phyloP scores from a whole-genome alignment of 202 grass and related monocot species.

The Eragrostis tef region DNA sequence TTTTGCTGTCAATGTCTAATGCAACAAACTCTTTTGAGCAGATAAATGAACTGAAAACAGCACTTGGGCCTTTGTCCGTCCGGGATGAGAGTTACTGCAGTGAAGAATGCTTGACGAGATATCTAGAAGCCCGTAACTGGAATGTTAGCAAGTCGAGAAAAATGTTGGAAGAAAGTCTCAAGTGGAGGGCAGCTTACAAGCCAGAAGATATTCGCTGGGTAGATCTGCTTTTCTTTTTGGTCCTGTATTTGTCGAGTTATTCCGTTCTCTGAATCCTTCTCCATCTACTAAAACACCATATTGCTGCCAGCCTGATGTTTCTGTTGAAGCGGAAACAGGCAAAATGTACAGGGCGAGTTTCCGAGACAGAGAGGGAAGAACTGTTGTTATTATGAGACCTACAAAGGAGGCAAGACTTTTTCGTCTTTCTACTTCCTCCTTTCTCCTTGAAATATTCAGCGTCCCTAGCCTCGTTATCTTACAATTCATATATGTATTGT shows the following conservation, averaged over 20 bases:
- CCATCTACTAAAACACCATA: not conserved
- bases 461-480: conserved; percentile 10
- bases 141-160: conserved; percentile 75
- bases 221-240: not conserved
- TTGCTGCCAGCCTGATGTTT: conserved; percentile 64
- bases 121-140: conserved; percentile 81
- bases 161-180: conserved; percentile 86
- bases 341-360: conserved; percentile 84
- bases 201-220: conserved; percentile 89
- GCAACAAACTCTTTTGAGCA: conserved; percentile 39
- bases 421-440: not conserved
- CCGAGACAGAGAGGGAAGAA: conserved; percentile 73
- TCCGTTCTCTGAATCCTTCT: not conserved
- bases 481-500: not conserved
- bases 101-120: conserved; percentile 70
- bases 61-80: conserved; percentile 64
- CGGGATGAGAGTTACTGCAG: conserved; percentile 54
- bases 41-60: conserved; percentile 73
- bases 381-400: conserved; percentile 74
- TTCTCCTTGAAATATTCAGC: not conserved
- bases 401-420: conserved; percentile 61
- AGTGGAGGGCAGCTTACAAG: conserved; percentile 76
- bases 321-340: conserved; percentile 82
- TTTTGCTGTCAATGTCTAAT: not conserved
- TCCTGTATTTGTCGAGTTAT: not conserved